phyloP scores from a whole-genome alignment of 192 early-diverging fungal species.

The Podila horticola region DNA sequence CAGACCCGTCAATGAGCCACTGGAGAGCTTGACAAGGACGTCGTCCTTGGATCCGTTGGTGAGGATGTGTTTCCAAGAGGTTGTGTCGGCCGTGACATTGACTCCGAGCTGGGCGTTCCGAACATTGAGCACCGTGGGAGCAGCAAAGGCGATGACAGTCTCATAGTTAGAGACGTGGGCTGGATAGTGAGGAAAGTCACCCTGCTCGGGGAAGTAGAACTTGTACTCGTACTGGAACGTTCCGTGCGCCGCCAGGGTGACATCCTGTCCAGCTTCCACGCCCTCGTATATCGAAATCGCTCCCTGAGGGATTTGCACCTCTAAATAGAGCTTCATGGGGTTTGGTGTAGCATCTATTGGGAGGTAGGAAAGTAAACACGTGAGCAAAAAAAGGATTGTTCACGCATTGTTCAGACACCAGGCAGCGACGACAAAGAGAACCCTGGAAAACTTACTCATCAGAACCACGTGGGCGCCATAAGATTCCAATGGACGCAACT shows the following conservation, averaged over 20 bases:
- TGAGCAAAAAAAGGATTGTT: not conserved
- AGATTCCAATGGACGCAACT: slow-evolving; percentile 14
- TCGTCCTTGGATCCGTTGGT: slow-evolving; percentile 19
- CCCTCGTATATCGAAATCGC: slow-evolving; percentile 31
- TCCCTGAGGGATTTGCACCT: slow-evolving; percentile 56
- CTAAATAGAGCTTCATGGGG: slow-evolving; percentile 47
- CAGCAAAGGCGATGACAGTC: slow-evolving; percentile 30
- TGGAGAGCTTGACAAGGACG: slow-evolving; percentile 16
- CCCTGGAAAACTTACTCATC: slow-evolving; percentile 32
- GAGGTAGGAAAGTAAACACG: not conserved
- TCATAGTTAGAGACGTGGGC: slow-evolving; percentile 47
- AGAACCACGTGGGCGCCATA: slow-evolving; percentile 42
- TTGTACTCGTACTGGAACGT: slow-evolving; percentile 38
- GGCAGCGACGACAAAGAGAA: not conserved
- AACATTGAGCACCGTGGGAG: slow-evolving; percentile 27
- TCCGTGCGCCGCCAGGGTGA: slow-evolving; percentile 23
- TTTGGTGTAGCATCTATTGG: slow-evolving; percentile 54
- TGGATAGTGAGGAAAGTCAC: slow-evolving; percentile 49
- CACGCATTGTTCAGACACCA: not conserved
- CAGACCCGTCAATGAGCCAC: slow-evolving; percentile 22
- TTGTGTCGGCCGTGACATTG: slow-evolving; percentile 3
- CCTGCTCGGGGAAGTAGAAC: slow-evolving; percentile 63
- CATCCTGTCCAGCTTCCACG: slow-evolving; percentile 22
- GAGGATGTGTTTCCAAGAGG: slow-evolving; percentile 24
- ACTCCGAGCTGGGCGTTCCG: slow-evolving; percentile 2